A percentile compares a stretch with the other conserved stretches of the same genome.
Conservation (phyloP, 2,329 filamentous ascomycete species). For the Xylariaceae sp. region DNA sequence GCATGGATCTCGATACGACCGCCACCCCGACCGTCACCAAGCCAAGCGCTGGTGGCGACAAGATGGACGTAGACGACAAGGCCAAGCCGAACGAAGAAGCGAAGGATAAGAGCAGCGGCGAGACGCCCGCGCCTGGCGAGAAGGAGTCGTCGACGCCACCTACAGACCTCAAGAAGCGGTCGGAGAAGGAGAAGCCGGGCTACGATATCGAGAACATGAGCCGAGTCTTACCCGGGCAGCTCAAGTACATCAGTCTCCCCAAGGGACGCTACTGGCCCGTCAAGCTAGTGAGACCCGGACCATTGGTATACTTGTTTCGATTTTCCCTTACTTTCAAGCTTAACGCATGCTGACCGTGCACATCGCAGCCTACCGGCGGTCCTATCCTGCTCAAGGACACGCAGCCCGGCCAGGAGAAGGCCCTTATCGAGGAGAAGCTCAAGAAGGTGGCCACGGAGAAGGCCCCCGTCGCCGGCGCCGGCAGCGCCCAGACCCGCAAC, state of each 20-base stretch:
- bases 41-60: constrained; percentile 64
- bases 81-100: constrained; percentile 51
- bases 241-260: constrained; percentile 94
- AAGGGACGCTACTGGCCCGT: constrained; percentile 91
- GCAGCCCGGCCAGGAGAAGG: constrained; percentile 75
- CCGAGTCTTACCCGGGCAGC: constrained; percentile 84
- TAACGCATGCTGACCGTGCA: constrained; percentile 42
- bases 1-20: constrained; percentile 89
- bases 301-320: constrained; percentile 59
- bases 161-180: constrained; percentile 78
- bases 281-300: constrained; percentile 48
- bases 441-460: constrained; percentile 74
- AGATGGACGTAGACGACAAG: constrained; percentile 84
- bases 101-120: constrained; percentile 65
- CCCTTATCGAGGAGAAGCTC: constrained; percentile 86
- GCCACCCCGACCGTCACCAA: constrained; percentile 71
- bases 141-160: constrained; percentile 58
- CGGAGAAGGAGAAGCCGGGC: constrained; percentile 93
- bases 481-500: constrained; percentile 24
- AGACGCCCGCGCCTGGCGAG: constrained; percentile 50
- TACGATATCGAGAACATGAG: constrained; percentile 98
- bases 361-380: constrained; percentile 79
- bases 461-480: constrained; percentile 55
- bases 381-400: constrained; percentile 90
- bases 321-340: neutral